These are phyloP conservation scores for Rhizomucor miehei DNA, from an alignment of 371 early-diverging fungal species.

Conservation along the genomic window DNA sequence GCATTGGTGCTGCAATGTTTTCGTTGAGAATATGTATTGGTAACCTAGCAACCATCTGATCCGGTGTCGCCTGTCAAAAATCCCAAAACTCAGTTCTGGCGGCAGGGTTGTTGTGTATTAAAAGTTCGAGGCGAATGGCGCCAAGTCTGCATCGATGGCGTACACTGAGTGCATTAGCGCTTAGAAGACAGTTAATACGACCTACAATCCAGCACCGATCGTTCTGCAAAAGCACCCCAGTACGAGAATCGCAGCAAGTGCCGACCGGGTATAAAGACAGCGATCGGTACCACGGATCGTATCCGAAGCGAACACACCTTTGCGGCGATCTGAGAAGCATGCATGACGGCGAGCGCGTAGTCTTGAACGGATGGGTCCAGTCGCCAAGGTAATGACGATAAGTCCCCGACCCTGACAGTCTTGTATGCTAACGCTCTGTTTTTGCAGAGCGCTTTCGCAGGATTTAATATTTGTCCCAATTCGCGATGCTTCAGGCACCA, in stretches of 20 bases:
- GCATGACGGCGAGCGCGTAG: constrained; percentile 60
- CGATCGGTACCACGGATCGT: constrained; percentile 40
- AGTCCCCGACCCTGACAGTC: background rate
- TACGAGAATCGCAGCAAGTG: background rate
- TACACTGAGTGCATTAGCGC: too few species aligned
- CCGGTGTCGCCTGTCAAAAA: too few species aligned
- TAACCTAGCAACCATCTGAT: too few species aligned
- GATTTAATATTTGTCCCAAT: constrained; percentile 68
- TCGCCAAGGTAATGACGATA: constrained; percentile 46
- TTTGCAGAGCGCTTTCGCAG: constrained; percentile 53
- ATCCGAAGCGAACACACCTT: constrained; percentile 64
- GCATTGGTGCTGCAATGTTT: too few species aligned
- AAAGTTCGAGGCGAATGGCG: too few species aligned
- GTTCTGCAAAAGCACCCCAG: background rate
- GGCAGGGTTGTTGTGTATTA: too few species aligned
- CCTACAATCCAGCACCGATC: background rate
- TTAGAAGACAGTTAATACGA: too few species aligned
- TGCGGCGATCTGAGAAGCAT: constrained; percentile 60
- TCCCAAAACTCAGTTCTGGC: too few species aligned
- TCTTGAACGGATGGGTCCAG: constrained; percentile 77
- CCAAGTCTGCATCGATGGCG: too few species aligned
- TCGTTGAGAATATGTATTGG: too few species aligned
- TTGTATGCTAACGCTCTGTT: background rate
- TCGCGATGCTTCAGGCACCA: constrained; percentile 64
- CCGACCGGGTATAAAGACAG: constrained; percentile 31